These are phyloP conservation scores for Centella asiatica DNA, from an alignment of 129 eudicot species.

Conservation along the genomic window DNA sequence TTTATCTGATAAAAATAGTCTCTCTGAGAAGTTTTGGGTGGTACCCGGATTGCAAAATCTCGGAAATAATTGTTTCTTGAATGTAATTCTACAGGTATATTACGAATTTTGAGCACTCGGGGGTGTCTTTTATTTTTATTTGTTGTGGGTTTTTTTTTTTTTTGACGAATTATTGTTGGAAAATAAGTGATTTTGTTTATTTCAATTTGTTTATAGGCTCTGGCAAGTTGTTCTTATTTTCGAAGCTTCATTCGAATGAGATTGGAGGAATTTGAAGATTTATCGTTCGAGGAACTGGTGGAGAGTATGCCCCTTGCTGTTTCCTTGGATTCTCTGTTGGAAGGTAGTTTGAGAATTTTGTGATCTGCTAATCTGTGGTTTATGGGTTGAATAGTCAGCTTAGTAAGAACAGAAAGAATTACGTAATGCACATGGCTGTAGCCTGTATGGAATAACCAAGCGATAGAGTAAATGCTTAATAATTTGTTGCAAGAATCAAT, in stretches of 20 bases:
- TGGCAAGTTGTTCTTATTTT: constrained; percentile 79
- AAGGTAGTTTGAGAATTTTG: constrained; percentile 36
- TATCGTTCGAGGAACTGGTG: constrained; percentile 31
- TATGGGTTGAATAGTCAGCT: neutral
- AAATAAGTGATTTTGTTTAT: constrained; percentile 9
- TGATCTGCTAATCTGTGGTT: neutral
- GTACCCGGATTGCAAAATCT: constrained; percentile 82
- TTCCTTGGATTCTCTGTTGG: constrained; percentile 47
- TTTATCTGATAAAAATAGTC: constrained; percentile 16
- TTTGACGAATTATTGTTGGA: neutral
- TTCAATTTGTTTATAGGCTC: constrained; percentile 36
- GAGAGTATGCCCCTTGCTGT: constrained; percentile 55
- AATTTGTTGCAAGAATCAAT: no score
- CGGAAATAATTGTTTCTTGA: constrained; percentile 86
- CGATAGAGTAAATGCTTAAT: neutral
- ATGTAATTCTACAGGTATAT: constrained; percentile 96
- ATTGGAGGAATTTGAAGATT: constrained; percentile 46
- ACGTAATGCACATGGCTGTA: neutral
- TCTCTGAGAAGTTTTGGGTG: constrained; percentile 25
- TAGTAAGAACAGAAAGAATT: neutral
- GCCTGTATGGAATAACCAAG: neutral
- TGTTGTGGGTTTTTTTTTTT: neutral
- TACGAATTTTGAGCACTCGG: neutral
- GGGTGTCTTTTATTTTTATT: neutral
- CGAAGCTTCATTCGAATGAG: constrained; percentile 30